phyloP scores from a whole-genome alignment of 2,329 filamentous ascomycete genomes.

The Pseudogymnoascus destructans region DNA sequence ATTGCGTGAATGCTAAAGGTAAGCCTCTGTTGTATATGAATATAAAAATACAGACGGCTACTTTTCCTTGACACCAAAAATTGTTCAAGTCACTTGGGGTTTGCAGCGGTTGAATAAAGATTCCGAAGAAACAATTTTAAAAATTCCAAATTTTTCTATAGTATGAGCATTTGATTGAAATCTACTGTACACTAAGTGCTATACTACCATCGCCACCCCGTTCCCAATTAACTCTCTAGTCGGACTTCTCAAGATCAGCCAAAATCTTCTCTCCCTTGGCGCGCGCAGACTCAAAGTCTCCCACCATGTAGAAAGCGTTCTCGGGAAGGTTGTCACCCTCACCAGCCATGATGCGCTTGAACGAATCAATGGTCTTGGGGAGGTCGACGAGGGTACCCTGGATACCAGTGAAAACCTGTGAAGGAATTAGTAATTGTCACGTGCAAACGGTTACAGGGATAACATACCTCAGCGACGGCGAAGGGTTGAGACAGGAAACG shows the following conservation, averaged over 20 bases:
- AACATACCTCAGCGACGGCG: slow-evolving; percentile 51
- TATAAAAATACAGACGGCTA: neutral
- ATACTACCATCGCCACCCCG: slow-evolving; percentile 8
- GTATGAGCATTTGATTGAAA: slow-evolving; percentile 9
- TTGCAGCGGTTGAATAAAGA: neutral
- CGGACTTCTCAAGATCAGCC: slow-evolving; percentile 66
- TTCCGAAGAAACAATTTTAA: neutral
- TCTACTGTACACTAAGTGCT: slow-evolving; percentile 9
- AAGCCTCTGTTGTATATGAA: neutral
- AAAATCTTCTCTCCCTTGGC: slow-evolving; percentile 99
- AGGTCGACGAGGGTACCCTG: slow-evolving; percentile 95
- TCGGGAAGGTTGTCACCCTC: slow-evolving; percentile 95
- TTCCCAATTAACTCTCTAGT: slow-evolving; percentile 8
- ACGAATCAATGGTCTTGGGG: slow-evolving; percentile 94
- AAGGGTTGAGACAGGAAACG: slow-evolving; percentile 99
- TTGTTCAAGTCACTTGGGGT: neutral
- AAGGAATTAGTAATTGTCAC: neutral
- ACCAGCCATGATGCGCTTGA: slow-evolving; percentile 86
- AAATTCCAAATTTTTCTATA: slow-evolving; percentile 8
- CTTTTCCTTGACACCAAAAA: neutral
- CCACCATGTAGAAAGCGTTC: slow-evolving; percentile 89
- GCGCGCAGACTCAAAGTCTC: slow-evolving; percentile 83
- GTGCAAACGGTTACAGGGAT: neutral
- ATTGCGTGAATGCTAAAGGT: neutral
- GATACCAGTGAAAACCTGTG: slow-evolving; percentile 69